Evolutionary conservation across 2,329 filamentous ascomycete genomes (phyloP), one percentile per base, ranked within the genome.

Genomic region (Spiromastix sp.): DNA sequence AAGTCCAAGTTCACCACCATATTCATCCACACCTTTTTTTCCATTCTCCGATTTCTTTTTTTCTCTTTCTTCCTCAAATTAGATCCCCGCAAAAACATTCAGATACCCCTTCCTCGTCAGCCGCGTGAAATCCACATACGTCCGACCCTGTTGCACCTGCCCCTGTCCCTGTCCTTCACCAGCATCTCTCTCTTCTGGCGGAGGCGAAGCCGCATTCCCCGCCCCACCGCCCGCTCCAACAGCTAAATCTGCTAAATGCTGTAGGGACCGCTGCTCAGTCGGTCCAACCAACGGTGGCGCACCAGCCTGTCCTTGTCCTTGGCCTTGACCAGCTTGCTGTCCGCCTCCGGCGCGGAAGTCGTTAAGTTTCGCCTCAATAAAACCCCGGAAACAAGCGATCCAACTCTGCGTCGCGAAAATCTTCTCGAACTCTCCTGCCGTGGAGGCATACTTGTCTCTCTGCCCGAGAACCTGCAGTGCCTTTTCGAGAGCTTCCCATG

Each of bases 381-480:
- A 60, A 28, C 49, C 46, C 10, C 56, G 59, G 34, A 64, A 57
- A 37, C 60, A 60, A 5, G 51, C 45, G 40, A 63, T 59, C 61
- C 61, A 64, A 21, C 50, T 48, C 4, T 51, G 49, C 2, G 59
- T 62, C 12, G 50, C 48, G 39, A 63, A 61, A 16, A 63, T 52
- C 31, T 58, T 52, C 2, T 51, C 51, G 19, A 62, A 62, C 33
- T 63, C 60, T 6, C 47, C 39, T 2, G 45, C 45, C 17, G 51
- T 45, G 8, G 45, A 24, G 7, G 48, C 38, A 19, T 46, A 45
- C 42, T 56, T 57, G 15, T 54, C 61, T 15, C 70, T 64, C 6
- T 60, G 54, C 25, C 66, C 61, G 29, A 71, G 57, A 3, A 70
- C 58, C 8, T 60, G 56, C 34, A 72, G 67, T 3, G 72, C 68